Conservation (phyloP, 2,329 filamentous ascomycete genomes). For the Colletotrichum sp. region DNA sequence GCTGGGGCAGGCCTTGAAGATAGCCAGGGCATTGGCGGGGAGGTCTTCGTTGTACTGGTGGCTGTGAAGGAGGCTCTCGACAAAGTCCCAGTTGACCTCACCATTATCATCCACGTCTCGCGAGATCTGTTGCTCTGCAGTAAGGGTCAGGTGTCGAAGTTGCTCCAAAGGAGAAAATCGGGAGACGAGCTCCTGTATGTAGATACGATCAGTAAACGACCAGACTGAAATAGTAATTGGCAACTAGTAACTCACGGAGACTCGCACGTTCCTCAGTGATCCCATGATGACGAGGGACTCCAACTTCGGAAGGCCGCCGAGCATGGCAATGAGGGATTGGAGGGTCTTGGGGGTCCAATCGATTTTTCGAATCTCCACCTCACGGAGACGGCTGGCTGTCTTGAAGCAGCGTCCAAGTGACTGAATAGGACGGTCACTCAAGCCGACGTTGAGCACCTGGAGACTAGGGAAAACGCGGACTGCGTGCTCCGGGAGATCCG, state of each 20-base stretch:
- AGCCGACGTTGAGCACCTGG: background rate
- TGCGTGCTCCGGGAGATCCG: background rate
- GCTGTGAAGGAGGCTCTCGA: background rate
- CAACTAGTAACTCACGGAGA: background rate
- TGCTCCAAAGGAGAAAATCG: rapidly evolving
- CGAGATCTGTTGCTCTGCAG: background rate
- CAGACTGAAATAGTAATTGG: background rate
- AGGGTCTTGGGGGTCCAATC: background rate
- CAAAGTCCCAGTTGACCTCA: background rate
- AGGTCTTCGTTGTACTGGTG: background rate
- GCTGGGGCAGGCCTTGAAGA: background rate
- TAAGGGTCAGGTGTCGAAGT: rapidly evolving
- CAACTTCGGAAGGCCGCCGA: background rate
- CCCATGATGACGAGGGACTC: background rate
- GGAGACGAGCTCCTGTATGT: background rate
- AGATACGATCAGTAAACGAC: rapidly evolving
- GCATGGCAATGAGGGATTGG: background rate
- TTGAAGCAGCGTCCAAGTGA: background rate
- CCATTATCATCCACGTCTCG: background rate
- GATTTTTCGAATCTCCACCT: background rate
- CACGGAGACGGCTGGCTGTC: background rate
- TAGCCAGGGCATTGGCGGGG: background rate
- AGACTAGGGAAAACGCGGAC: background rate
- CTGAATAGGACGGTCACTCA: background rate
- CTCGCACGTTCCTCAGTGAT: background rate